Percentiles rank a stretch among this genome's conserved stretches.
These are phyloP conservation scores for Boletales sp. DNA, from an alignment of 768 basidiomycete species.

Conservation along the genomic window DNA sequence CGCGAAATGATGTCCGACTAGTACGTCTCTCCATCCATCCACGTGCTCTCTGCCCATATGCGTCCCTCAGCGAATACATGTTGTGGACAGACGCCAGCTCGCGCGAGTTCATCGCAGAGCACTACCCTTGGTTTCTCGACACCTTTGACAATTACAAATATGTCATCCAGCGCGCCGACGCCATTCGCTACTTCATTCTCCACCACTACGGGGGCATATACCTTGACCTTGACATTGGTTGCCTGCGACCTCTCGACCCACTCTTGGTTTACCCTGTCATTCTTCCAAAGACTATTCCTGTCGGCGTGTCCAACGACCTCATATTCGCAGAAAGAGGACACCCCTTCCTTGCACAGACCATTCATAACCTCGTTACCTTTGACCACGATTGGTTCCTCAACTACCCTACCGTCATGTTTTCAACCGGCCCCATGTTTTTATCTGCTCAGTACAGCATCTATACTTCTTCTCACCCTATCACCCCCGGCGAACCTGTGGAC, in stretches of 20 bases:
- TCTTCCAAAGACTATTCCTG: conserved; percentile 92
- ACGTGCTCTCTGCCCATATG: conserved; percentile 10
- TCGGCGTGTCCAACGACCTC: conserved; percentile 96
- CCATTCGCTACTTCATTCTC: conserved; percentile 96
- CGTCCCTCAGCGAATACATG: conserved; percentile 75
- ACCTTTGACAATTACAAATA: conserved; percentile 92
- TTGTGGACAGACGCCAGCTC: conserved; percentile 95
- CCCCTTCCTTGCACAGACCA: conserved; percentile 89
- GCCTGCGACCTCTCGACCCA: conserved; percentile 80
- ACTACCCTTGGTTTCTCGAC: conserved; percentile 91
- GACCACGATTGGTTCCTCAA: conserved; percentile 94
- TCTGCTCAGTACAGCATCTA: conserved; percentile 92
- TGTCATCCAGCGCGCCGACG: conserved; percentile 92
- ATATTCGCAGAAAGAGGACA: conserved; percentile 86
- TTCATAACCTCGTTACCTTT: conserved; percentile 86
- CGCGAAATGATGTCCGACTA: conserved; percentile 94
- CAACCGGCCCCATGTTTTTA: conserved; percentile 98
- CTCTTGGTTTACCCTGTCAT: conserved; percentile 84
- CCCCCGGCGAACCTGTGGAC: conserved; percentile 52
- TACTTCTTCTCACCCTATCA: conserved; percentile 60
- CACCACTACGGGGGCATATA: conserved; percentile 95
- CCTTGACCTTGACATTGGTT: conserved; percentile 95
- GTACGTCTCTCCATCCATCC: conserved; percentile 47
- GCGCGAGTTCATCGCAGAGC: conserved; percentile 80
- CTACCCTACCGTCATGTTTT: conserved; percentile 99